phyloP scores from a whole-genome alignment of 345 rosid species.

The Geranium brycei region DNA sequence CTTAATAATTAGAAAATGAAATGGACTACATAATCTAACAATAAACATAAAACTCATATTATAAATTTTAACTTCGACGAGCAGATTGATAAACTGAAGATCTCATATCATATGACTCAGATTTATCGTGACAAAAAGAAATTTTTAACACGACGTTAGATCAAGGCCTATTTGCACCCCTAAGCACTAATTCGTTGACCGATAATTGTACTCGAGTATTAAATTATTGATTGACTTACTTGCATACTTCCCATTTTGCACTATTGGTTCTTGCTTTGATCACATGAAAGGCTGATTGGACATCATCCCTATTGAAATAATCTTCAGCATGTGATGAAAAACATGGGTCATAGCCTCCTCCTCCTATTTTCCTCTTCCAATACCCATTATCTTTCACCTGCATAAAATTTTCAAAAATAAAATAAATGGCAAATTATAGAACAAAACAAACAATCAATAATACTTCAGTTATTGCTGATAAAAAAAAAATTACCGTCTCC shows the following conservation, averaged over 20 bases:
- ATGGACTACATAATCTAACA: too few relatives aligned
- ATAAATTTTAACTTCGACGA: too few relatives aligned
- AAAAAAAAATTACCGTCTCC: neutral
- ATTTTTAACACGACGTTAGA: too few relatives aligned
- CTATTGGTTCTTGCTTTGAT: conserved; percentile 7
- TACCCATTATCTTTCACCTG: neutral
- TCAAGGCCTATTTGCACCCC: too few relatives aligned
- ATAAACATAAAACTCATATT: too few relatives aligned
- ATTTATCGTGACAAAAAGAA: too few relatives aligned
- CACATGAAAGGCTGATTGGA: conserved; percentile 42
- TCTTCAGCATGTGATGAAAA: conserved; percentile 24
- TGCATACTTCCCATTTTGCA: conserved; percentile 39
- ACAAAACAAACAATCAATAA: too few relatives aligned
- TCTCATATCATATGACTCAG: too few relatives aligned
- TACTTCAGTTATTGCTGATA: too few relatives aligned
- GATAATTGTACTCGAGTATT: neutral
- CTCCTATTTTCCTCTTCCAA: conserved; percentile 25
- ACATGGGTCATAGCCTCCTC: conserved; percentile 52
- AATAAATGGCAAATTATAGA: too few relatives aligned
- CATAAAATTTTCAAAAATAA: neutral
- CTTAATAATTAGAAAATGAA: neutral
- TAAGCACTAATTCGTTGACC: neutral
- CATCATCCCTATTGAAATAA: conserved; percentile 43
- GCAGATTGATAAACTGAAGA: too few relatives aligned
- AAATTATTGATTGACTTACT: conserved; percentile 15